Evolutionary conservation across 441 rosid genomes (phyloP).

Genomic region (Oxalis stricta): DNA sequence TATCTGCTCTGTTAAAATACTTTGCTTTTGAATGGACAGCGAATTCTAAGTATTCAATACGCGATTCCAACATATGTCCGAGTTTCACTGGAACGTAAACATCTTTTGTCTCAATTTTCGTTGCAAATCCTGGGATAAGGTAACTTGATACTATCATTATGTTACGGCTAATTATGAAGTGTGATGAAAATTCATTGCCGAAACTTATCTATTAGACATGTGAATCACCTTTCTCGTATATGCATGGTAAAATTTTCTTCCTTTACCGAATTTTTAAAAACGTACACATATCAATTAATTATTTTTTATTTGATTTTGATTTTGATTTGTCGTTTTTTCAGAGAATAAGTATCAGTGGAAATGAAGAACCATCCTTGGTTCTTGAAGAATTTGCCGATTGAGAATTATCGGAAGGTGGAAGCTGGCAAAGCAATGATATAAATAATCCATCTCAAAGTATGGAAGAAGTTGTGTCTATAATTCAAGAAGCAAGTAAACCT

Average conservation of each 20-base stretch:
- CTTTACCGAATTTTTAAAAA: too few relatives aligned
- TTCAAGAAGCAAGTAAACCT: constrained; percentile 36
- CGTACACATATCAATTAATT: not conserved
- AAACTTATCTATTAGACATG: not conserved
- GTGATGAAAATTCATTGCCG: not conserved
- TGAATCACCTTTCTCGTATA: not conserved
- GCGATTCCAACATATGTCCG: constrained; percentile 35
- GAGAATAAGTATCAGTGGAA: constrained; percentile 47
- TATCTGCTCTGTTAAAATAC: not conserved
- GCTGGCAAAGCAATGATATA: constrained; percentile 26
- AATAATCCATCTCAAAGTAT: constrained; percentile 33
- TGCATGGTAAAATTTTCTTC: not conserved
- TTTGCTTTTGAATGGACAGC: constrained; percentile 21
- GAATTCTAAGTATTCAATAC: constrained; percentile 38
- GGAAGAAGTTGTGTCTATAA: constrained; percentile 30
- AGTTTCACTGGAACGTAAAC: constrained; percentile 32
- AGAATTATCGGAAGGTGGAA: constrained; percentile 42
- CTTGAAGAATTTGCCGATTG: constrained; percentile 43
- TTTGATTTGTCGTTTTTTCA: constrained; percentile 8
- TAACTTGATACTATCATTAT: not conserved
- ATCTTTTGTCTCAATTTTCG: constrained; percentile 48
- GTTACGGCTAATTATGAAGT: not conserved
- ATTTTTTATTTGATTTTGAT: not conserved
- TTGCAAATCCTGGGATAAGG: constrained; percentile 48
- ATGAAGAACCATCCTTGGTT: constrained; percentile 56